Evolutionary conservation across 192 early-diverging fungal genomes (phyloP).

Genomic region (Podila verticillata): DNA sequence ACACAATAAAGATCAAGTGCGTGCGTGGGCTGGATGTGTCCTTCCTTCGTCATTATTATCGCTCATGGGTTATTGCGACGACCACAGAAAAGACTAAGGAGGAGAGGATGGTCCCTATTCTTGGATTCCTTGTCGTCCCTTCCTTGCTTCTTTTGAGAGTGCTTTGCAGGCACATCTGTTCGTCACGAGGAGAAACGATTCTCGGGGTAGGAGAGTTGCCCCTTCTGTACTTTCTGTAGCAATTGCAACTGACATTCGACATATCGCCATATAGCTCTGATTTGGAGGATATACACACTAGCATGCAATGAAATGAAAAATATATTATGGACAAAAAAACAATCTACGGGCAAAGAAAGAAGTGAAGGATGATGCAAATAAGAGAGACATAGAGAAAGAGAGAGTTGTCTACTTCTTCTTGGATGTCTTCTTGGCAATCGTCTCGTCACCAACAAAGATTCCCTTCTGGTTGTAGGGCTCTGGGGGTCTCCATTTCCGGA

Average conservation of each 20-base stretch:
- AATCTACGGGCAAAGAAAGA: not conserved
- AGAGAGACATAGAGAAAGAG: not conserved
- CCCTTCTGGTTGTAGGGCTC: constrained; percentile 99
- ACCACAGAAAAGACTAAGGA: too few relatives aligned
- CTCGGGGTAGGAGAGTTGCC: not conserved
- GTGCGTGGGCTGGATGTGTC: too few relatives aligned
- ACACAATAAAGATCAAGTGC: too few relatives aligned
- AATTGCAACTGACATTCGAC: too few relatives aligned
- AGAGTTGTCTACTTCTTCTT: constrained; percentile 85
- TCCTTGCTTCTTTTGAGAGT: too few relatives aligned
- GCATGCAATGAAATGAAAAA: not conserved
- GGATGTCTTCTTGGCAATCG: constrained; percentile 97
- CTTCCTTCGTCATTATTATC: too few relatives aligned
- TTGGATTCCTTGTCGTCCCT: too few relatives aligned
- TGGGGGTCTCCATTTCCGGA: constrained; percentile 89
- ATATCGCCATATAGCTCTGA: too few relatives aligned
- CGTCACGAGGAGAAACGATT: not conserved
- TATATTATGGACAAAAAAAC: not conserved
- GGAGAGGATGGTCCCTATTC: too few relatives aligned
- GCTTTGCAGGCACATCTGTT: not conserved
- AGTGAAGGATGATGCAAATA: not conserved
- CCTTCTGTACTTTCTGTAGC: too few relatives aligned
- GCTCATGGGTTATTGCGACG: too few relatives aligned
- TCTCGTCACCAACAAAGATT: constrained; percentile 97
- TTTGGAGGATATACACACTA: not conserved